phyloP scores from a whole-genome alignment of 129 eudicot genomes.

The Flaveria sonorensis region DNA sequence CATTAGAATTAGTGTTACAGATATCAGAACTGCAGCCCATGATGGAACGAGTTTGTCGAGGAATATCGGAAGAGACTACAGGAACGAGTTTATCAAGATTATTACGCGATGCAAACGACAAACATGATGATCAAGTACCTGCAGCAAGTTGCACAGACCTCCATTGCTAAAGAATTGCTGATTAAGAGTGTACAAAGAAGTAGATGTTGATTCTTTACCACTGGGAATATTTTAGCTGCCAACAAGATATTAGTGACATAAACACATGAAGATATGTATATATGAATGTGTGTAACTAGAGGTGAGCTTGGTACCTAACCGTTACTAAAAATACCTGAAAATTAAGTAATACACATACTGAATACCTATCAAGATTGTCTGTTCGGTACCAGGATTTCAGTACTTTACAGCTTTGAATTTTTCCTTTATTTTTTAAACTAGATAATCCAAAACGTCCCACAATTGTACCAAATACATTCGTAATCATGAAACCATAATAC shows the following conservation, averaged over 20 bases:
- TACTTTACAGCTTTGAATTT: too few relatives aligned
- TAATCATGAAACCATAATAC: too few relatives aligned
- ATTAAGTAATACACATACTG: too few relatives aligned
- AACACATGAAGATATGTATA: not conserved
- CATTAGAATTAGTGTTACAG: slow-evolving; percentile 93
- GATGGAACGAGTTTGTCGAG: slow-evolving; percentile 94
- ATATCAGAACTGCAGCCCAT: slow-evolving; percentile 93
- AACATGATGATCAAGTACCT: slow-evolving; percentile 16
- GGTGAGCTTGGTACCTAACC: too few relatives aligned
- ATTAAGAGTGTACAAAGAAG: slow-evolving; percentile 98
- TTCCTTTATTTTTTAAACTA: too few relatives aligned
- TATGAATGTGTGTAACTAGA: too few relatives aligned
- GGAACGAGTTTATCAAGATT: not conserved
- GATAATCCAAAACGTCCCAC: too few relatives aligned
- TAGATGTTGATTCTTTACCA: slow-evolving; percentile 96
- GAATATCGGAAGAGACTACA: slow-evolving; percentile 93
- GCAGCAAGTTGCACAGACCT: slow-evolving; percentile 54
- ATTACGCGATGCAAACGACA: not conserved
- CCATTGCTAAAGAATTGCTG: slow-evolving; percentile 95
- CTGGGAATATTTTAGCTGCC: slow-evolving; percentile 92
- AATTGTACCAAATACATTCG: too few relatives aligned
- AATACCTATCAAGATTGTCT: too few relatives aligned
- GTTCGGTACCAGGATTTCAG: too few relatives aligned
- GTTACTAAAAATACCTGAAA: too few relatives aligned
- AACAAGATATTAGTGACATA: slow-evolving; percentile 19